A percentile compares a stretch with the other conserved stretches of the same genome.
Evolutionary conservation across 2,329 filamentous ascomycete species (phyloP).

Genomic region (Anisogramma anomala): DNA sequence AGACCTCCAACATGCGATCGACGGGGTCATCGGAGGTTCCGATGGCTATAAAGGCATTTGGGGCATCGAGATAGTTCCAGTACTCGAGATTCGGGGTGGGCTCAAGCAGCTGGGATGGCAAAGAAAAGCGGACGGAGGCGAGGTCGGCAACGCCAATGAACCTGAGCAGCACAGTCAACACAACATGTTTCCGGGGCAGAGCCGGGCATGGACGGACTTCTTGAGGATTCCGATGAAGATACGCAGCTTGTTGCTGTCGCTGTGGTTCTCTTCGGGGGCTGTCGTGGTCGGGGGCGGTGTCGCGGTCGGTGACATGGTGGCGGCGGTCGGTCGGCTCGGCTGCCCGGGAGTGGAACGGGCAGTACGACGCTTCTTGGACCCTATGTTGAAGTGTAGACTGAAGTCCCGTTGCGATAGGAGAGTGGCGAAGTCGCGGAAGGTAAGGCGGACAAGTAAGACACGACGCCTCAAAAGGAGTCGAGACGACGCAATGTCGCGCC

Average conservation of each 20-base stretch:
- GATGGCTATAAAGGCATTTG: conserved; percentile 72
- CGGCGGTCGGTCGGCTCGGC: neutral
- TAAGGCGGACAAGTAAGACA: no score
- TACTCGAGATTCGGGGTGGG: conserved; percentile 96
- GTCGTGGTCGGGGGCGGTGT: conserved; percentile 12
- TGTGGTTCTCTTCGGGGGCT: conserved; percentile 38
- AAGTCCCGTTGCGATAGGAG: no score
- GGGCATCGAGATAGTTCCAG: conserved; percentile 95
- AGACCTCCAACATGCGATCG: conserved; percentile 86
- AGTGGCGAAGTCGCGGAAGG: no score
- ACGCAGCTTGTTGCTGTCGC: conserved; percentile 78
- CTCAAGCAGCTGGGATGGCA: conserved; percentile 90
- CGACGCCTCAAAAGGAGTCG: no score
- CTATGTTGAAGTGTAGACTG: no score
- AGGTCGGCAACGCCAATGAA: conserved; percentile 96
- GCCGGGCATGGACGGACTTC: conserved; percentile 48
- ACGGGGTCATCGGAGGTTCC: conserved; percentile 85
- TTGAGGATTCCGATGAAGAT: conserved; percentile 80
- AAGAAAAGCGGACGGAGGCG: conserved; percentile 86
- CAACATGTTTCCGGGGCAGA: neutral
- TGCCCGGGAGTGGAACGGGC: neutral
- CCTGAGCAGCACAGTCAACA: conserved; percentile 33
- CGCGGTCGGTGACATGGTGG: conserved; percentile 27
- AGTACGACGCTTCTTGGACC: no score
- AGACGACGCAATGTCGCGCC: no score